These are phyloP conservation scores for Theobroma cacao DNA, from an alignment of 345 rosid genomes.

Conservation along the genomic window DNA sequence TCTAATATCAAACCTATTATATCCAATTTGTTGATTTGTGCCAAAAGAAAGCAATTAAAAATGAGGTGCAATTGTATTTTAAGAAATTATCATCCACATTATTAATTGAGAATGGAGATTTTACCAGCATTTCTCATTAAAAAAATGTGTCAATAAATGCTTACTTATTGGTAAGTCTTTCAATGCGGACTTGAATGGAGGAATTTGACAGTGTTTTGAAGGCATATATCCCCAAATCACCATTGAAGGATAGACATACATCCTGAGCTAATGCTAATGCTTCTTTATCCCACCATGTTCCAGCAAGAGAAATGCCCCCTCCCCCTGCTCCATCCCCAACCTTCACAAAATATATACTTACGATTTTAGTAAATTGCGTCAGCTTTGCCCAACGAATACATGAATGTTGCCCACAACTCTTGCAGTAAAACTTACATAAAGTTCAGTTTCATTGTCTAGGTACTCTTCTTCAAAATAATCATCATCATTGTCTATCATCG, in stretches of 20 bases:
- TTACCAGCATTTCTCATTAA: not conserved
- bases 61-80: not conserved
- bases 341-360: conserved; percentile 26
- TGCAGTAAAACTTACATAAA: conserved; percentile 46
- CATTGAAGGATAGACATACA: conserved; percentile 58
- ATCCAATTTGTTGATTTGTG: conserved; percentile 3
- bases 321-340: conserved; percentile 87
- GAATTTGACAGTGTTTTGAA: conserved; percentile 69
- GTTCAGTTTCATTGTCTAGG: conserved; percentile 49
- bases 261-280: conserved; percentile 62
- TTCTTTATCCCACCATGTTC: conserved; percentile 88
- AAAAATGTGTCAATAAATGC: conserved; percentile 6
- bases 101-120: not conserved
- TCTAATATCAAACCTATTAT: not conserved
- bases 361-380: not conserved
- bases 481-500: conserved; percentile 30
- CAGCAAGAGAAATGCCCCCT: conserved; percentile 79
- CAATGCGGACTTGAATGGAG: conserved; percentile 72
- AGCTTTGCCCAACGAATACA: conserved; percentile 10
- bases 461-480: conserved; percentile 45
- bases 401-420: not conserved
- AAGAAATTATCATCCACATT: not conserved
- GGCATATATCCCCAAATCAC: conserved; percentile 70
- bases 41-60: not conserved
- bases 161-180: conserved; percentile 74